Evolutionary conservation across 1,284 basidiomycete species (phyloP).

Genomic region (Leccinum subrobustum): DNA sequence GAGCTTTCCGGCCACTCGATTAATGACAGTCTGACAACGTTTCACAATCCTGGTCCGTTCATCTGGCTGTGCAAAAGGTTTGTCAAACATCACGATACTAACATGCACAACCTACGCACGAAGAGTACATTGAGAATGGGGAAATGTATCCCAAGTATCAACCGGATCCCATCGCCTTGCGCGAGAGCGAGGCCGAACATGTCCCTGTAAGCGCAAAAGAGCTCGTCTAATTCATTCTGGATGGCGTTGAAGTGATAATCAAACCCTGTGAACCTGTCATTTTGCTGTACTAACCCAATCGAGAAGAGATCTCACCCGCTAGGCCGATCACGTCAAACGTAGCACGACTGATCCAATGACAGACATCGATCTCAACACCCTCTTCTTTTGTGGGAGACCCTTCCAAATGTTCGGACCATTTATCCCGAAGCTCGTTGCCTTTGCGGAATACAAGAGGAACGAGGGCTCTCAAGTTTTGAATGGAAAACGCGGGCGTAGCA

Average conservation of each 20-base stretch:
- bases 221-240: slow-evolving; percentile 69
- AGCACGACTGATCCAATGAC: slow-evolving; percentile 70
- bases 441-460: slow-evolving; percentile 70
- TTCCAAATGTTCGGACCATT: slow-evolving; percentile 51
- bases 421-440: slow-evolving; percentile 58
- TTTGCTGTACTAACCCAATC: neutral
- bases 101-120: slow-evolving; percentile 40
- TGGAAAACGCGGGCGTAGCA: slow-evolving; percentile 73
- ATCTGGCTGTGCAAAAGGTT: slow-evolving; percentile 48
- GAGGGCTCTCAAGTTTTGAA: slow-evolving; percentile 67
- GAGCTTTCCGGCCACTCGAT: slow-evolving; percentile 63
- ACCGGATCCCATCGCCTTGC: slow-evolving; percentile 47
- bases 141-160: slow-evolving; percentile 56
- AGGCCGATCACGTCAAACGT: slow-evolving; percentile 82
- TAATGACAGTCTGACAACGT: slow-evolving; percentile 60
- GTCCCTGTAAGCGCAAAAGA: slow-evolving; percentile 74
- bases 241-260: slow-evolving; percentile 79
- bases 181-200: slow-evolving; percentile 76
- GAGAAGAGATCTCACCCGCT: slow-evolving; percentile 47
- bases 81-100: neutral
- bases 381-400: slow-evolving; percentile 8
- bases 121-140: slow-evolving; percentile 57
- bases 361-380: slow-evolving; percentile 53
- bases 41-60: slow-evolving; percentile 46
- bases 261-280: slow-evolving; percentile 50